These are phyloP conservation scores for Phoma sp. DNA, from an alignment of 2,329 filamentous ascomycete genomes.

Conservation along the genomic window DNA sequence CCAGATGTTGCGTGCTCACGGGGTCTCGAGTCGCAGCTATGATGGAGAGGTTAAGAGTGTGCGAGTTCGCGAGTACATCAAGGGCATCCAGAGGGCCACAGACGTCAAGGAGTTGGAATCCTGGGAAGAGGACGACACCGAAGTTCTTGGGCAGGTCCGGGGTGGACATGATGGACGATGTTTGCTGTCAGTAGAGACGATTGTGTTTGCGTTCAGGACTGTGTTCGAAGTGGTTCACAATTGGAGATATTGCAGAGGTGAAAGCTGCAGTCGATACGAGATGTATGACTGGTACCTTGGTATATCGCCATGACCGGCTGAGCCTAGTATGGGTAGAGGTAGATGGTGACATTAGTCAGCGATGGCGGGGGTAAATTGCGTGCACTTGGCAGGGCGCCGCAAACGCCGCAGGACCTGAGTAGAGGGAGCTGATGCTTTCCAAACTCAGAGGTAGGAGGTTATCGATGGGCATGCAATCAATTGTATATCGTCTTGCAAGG, in stretches of 20 bases:
- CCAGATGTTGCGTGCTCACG: conserved; percentile 39
- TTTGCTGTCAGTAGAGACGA: neutral
- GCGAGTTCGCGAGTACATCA: conserved; percentile 43
- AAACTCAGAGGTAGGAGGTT: neutral
- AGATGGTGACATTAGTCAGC: conserved; percentile 5
- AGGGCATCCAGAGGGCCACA: conserved; percentile 58
- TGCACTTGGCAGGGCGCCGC: conserved; percentile 6
- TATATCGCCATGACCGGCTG: neutral
- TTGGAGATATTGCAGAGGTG: neutral
- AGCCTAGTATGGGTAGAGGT: neutral
- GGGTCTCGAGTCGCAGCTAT: conserved; percentile 45
- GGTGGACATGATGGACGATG: conserved; percentile 4
- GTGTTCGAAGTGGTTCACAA: no score
- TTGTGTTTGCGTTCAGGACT: neutral
- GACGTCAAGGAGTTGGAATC: conserved; percentile 49
- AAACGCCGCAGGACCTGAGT: neutral
- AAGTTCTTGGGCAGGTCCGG: conserved; percentile 36
- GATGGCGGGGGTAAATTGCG: conserved; percentile 1
- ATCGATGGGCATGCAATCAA: no score
- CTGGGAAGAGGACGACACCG: conserved; percentile 46
- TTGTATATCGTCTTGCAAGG: neutral
- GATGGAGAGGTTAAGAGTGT: conserved; percentile 41
- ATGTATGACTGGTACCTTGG: conserved; percentile 2
- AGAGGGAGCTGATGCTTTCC: neutral
- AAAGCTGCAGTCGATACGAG: neutral